Percentiles rank a stretch among this genome's conserved stretches.
Conservation (phyloP, 225 moss, liverwort and hornwort species). For the Bryoerythrophyllum caledonicum region DNA sequence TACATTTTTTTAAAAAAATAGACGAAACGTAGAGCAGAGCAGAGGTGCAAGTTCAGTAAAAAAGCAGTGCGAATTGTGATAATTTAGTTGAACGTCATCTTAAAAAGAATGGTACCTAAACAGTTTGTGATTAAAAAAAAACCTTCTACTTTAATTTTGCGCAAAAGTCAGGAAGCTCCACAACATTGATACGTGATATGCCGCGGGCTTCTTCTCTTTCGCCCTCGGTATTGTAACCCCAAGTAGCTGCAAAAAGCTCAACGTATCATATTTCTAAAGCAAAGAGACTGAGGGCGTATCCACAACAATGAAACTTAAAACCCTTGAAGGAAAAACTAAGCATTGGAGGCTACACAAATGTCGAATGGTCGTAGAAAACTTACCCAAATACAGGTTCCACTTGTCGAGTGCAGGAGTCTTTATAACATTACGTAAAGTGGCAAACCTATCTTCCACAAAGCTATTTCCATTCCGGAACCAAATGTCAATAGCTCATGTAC, state of each 20-base stretch:
- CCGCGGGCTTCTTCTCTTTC: conserved; percentile 68
- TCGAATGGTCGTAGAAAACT: background rate
- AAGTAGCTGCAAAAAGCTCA: conserved; percentile 56
- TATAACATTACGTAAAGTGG: conserved; percentile 80
- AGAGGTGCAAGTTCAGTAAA: background rate
- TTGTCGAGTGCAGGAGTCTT: conserved; percentile 79
- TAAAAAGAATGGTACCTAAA: background rate
- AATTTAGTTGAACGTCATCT: background rate
- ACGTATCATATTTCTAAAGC: background rate
- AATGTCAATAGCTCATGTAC: conserved; percentile 9
- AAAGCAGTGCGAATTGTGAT: background rate
- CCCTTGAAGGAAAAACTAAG: background rate
- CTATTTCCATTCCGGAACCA: conserved; percentile 43
- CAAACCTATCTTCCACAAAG: conserved; percentile 97
- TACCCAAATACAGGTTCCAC: conserved; percentile 93
- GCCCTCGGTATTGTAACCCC: conserved; percentile 86
- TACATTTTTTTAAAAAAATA: too few relatives aligned
- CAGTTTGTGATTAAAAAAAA: background rate
- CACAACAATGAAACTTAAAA: background rate
- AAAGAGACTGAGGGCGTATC: background rate
- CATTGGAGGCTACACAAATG: too few relatives aligned
- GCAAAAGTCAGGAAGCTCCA: conserved; percentile 81
- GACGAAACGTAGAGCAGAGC: too few relatives aligned
- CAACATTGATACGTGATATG: conserved; percentile 65
- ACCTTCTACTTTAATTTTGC: conserved; percentile 50